phyloP scores from a whole-genome alignment of 345 rosid genomes.

The Abelmoschus esculentus region DNA sequence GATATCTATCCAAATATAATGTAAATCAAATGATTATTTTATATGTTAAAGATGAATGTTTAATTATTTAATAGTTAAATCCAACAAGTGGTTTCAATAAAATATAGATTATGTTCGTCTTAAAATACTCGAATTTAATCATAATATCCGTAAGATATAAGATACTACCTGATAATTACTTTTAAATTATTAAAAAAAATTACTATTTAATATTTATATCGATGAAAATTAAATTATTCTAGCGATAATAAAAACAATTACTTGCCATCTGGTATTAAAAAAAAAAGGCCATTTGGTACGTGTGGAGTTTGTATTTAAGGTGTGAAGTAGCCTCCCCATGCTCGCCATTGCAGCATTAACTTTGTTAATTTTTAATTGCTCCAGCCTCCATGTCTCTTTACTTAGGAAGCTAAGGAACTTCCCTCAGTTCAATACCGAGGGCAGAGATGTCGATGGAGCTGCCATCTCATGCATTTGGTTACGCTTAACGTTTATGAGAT shows the following conservation, averaged over 20 bases:
- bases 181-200: no score
- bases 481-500: conserved; percentile 21
- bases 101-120: no score
- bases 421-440: conserved; percentile 46
- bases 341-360: neutral
- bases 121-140: no score
- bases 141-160: no score
- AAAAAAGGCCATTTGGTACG: neutral
- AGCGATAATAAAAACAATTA: neutral
- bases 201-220: no score
- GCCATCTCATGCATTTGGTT: conserved; percentile 53
- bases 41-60: neutral
- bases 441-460: conserved; percentile 44
- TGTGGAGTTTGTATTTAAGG: conserved; percentile 1
- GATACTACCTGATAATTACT: no score
- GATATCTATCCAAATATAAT: neutral
- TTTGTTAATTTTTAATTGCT: neutral
- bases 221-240: neutral
- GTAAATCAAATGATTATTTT: neutral
- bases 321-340: neutral
- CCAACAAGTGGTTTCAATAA: no score
- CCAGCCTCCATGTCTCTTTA: neutral
- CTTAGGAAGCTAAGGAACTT: conserved; percentile 30
- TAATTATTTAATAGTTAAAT: neutral
- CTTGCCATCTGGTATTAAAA: no score